Evolutionary conservation across 2,329 filamentous ascomycete species (phyloP).

Genomic region (Cryphonectria carpinicola): DNA sequence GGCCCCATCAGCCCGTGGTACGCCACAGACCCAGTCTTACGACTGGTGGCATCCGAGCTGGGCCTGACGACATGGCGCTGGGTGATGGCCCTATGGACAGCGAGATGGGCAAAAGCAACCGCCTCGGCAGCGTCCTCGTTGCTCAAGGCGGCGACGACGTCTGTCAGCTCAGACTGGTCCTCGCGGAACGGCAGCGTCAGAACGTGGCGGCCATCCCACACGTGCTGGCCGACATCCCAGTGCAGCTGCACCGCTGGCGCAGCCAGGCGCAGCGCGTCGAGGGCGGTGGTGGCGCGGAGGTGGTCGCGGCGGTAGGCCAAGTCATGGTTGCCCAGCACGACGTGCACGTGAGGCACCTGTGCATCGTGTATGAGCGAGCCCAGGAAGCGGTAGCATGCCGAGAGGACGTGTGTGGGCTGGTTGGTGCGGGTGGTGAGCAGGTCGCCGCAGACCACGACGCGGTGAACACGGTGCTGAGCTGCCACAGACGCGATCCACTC

Average conservation of each 20-base stretch:
- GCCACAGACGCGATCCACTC: constrained; percentile 37
- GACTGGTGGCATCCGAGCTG: background rate
- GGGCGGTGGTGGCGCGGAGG: constrained; percentile 36
- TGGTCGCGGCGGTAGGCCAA: constrained; percentile 39
- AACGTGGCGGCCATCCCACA: constrained; percentile 38
- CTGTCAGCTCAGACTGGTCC: constrained; percentile 37
- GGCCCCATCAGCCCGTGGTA: constrained; percentile 37
- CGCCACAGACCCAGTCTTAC: constrained; percentile 26
- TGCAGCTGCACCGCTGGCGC: constrained; percentile 33
- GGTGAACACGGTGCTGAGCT: constrained; percentile 31
- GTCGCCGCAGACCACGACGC: constrained; percentile 40
- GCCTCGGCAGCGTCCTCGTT: constrained; percentile 33
- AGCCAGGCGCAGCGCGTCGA: constrained; percentile 34
- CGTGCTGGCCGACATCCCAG: constrained; percentile 30
- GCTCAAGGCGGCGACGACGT: constrained; percentile 33
- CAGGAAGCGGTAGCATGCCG: constrained; percentile 40
- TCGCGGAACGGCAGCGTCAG: constrained; percentile 40
- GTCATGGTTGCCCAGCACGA: constrained; percentile 43
- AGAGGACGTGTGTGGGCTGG: constrained; percentile 38
- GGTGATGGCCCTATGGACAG: constrained; percentile 39
- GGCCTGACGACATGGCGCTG: constrained; percentile 35
- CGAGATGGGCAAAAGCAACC: constrained; percentile 39
- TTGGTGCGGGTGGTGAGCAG: constrained; percentile 37
- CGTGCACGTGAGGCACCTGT: constrained; percentile 36
- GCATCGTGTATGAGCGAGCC: constrained; percentile 32